Base-by-base conservation (phyloP, 306 rosid genomes). In the Alnus rubra region DNA sequence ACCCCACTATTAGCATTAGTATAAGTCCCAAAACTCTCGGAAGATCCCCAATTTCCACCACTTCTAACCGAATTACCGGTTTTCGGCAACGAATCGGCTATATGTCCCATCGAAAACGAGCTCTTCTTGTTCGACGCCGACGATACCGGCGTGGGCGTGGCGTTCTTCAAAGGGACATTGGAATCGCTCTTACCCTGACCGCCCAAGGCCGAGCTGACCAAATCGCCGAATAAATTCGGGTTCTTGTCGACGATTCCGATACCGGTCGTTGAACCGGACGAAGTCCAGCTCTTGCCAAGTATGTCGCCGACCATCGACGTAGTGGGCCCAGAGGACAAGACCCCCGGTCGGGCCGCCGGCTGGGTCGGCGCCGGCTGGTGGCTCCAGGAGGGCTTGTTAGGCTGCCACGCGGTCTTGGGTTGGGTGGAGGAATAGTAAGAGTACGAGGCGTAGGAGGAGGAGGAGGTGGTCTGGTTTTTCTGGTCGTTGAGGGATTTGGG, bases 301-400 rank as follows among this genome's bases (percentile, higher is more conserved):
- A 96, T 96, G 68, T 96, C 99, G 7, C 99, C 99, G 6, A 86
- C 98, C 99, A 93, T 93, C 39, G 99, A 90, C 52, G 89, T 31
- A 56, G 89, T 49, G 15, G 97, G 88, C 18, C 77, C 89, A 69
- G 79, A 78, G 3, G 89, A 73, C 19, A 89, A 73, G 9, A 42
- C 7, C 45, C 84, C 88, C 52, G 91, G 69, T 28, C 78, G 84
- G 52, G 81, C 73, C 45, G 81, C 52, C 63, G 78, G 87, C 63
- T 31, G 75, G 59, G 74, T 47, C 45, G 90, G 84, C 10, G 88
- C 79, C 4, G 97, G 97, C 86, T 93, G 97, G 86, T 93, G 97
- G 77, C 93, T 86, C 99, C 99, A 93, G 0, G 99, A 33, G 11
- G 97, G 88, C 63, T 87, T 89, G 80, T 81, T 87, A 49, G 97